Evolutionary conservation across 2,329 filamentous ascomycete genomes (phyloP).

Genomic region (Coniella lustricola): DNA sequence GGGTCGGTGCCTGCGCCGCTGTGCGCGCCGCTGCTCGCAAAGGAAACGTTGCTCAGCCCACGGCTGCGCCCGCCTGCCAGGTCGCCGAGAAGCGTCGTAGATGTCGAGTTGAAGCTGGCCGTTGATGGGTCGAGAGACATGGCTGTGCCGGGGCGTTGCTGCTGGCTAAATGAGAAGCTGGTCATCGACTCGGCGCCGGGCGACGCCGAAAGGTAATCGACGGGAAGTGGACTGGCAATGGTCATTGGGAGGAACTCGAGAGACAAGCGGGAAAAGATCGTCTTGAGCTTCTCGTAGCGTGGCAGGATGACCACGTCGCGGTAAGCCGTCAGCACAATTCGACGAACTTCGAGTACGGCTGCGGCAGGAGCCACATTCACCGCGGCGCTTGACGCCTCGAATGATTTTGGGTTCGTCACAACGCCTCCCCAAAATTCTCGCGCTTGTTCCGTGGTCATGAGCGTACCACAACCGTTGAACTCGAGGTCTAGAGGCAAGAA

Average conservation of each 20-base stretch:
- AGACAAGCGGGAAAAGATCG: conserved; percentile 81
- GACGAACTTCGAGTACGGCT: conserved; percentile 71
- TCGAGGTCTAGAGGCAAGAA: conserved; percentile 91
- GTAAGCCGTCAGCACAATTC: conserved; percentile 80
- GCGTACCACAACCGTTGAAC: conserved; percentile 73
- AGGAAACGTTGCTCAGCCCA: conserved; percentile 79
- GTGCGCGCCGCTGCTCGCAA: conserved; percentile 40
- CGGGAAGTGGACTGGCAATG: conserved; percentile 44
- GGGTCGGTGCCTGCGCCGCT: conserved; percentile 37
- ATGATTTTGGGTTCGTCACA: conserved; percentile 28
- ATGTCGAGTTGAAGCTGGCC: conserved; percentile 74
- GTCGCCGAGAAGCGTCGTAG: conserved; percentile 70
- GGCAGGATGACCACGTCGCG: conserved; percentile 84
- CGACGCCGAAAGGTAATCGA: conserved; percentile 39
- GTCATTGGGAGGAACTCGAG: conserved; percentile 65
- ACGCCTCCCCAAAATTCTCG: conserved; percentile 85
- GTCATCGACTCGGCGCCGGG: conserved; percentile 37
- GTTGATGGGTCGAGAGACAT: conserved; percentile 66
- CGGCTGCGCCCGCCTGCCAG: conserved; percentile 59
- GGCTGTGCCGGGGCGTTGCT: conserved; percentile 60
- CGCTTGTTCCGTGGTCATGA: conserved; percentile 72
- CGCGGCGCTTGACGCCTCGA: conserved; percentile 20
- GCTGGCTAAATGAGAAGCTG: conserved; percentile 24
- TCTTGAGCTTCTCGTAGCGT: conserved; percentile 80
- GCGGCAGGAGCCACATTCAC: conserved; percentile 40